These are phyloP conservation scores for Hypoxylon subgilvum DNA, from an alignment of 495 filamentous ascomycete species.

Conservation along the genomic window DNA sequence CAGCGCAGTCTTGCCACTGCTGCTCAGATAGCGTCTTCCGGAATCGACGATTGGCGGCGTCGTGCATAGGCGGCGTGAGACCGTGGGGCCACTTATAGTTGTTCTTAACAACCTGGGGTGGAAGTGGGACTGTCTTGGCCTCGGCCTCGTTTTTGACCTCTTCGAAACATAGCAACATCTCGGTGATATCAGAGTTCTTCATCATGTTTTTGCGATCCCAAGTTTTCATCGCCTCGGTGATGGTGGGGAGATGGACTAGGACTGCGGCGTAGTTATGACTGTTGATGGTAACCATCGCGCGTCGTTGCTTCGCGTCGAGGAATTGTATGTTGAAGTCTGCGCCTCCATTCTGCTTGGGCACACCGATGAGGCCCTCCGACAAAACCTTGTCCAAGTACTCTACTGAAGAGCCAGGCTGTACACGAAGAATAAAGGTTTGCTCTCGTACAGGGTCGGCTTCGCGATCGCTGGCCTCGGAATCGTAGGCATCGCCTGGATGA, in stretches of 20 bases:
- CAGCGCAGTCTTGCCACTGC: constrained; percentile 87
- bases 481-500: constrained; percentile 83
- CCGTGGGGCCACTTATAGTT: constrained; percentile 88
- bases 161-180: constrained; percentile 88
- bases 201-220: constrained; percentile 92
- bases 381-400: constrained; percentile 78
- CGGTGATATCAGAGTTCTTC: constrained; percentile 92
- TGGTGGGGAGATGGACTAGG: constrained; percentile 86
- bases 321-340: constrained; percentile 80
- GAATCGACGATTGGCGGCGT: constrained; percentile 84
- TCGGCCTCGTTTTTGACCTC: constrained; percentile 73
- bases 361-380: constrained; percentile 73
- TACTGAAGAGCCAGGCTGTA: constrained; percentile 82
- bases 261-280: constrained; percentile 77
- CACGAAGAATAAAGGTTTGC: constrained; percentile 85
- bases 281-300: constrained; percentile 72
- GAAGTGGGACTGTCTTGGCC: constrained; percentile 68
- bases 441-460: constrained; percentile 87
- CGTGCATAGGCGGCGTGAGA: constrained; percentile 88
- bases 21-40: constrained; percentile 79
- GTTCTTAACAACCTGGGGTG: constrained; percentile 64
- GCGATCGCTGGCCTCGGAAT: constrained; percentile 92
- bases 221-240: constrained; percentile 94
- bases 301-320: constrained; percentile 73
- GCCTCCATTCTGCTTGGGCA: constrained; percentile 62